phyloP scores from a whole-genome alignment of 169 alveolate species.

The Plasmodium gonderi region DNA sequence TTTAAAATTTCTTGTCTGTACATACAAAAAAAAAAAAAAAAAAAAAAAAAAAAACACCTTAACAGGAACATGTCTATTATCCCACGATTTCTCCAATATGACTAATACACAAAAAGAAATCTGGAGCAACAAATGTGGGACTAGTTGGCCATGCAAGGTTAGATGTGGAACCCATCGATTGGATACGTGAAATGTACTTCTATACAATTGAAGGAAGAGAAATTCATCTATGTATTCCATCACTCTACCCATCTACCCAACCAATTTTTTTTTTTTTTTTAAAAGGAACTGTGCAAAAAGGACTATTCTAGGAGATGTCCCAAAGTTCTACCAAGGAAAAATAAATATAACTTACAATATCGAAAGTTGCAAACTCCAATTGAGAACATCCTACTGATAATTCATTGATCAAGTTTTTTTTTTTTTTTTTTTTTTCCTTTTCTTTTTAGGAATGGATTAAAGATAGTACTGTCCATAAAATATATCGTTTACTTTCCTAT shows the following conservation, averaged over 20 bases:
- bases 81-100: slow-evolving; percentile 60
- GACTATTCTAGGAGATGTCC: slow-evolving; percentile 64
- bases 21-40: not conserved
- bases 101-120: slow-evolving; percentile 57
- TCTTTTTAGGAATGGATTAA: slow-evolving; percentile 57
- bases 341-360: not conserved
- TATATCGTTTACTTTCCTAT: not conserved
- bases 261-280: not conserved
- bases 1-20: no score
- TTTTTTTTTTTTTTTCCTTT: not conserved
- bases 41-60: not conserved
- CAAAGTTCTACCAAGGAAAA: not conserved
- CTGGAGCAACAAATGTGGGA: slow-evolving; percentile 60
- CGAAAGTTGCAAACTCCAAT: no score
- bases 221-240: no score
- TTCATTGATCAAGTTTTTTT: not conserved
- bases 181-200: no score
- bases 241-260: not conserved
- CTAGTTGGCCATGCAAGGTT: slow-evolving; percentile 73
- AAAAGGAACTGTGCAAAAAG: slow-evolving; percentile 48
- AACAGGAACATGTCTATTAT: slow-evolving; percentile 35
- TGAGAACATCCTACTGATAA: no score
- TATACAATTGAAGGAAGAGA: no score
- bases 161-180: not conserved
- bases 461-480: slow-evolving; percentile 22